Evolutionary conservation across 2,329 filamentous ascomycete genomes (phyloP).

Genomic region (Pseudogymnoascus sp.): DNA sequence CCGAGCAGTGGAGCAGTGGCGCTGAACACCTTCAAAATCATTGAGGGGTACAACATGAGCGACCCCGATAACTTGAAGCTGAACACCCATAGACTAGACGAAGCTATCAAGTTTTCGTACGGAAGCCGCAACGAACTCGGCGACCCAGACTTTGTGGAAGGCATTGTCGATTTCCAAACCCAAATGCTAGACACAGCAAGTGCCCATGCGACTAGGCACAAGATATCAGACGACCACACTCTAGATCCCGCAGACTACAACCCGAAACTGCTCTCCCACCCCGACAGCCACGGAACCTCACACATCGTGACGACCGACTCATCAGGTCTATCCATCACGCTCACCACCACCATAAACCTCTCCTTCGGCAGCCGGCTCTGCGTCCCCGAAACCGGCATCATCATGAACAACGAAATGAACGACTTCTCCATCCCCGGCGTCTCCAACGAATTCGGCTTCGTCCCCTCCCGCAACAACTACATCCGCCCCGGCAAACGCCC

Average conservation of each 20-base stretch:
- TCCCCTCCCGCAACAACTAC: constrained; percentile 73
- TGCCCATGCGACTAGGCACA: constrained; percentile 52
- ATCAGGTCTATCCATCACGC: constrained; percentile 67
- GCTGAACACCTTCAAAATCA: constrained; percentile 62
- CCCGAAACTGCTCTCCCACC: constrained; percentile 56
- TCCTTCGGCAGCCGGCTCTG: constrained; percentile 76
- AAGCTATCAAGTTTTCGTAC: constrained; percentile 87
- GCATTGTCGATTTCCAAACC: constrained; percentile 56
- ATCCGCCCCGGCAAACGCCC: constrained; percentile 76
- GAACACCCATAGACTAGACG: constrained; percentile 74
- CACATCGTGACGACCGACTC: constrained; percentile 67
- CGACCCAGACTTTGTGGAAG: constrained; percentile 68
- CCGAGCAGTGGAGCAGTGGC: constrained; percentile 74
- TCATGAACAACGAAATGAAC: constrained; percentile 56
- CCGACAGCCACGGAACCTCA: constrained; percentile 67
- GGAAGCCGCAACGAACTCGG: constrained; percentile 71
- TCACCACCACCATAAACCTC: constrained; percentile 84
- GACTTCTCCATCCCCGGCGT: constrained; percentile 81
- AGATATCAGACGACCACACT: constrained; percentile 67
- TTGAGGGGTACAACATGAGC: constrained; percentile 67
- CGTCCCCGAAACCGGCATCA: constrained; percentile 59
- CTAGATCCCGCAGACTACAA: constrained; percentile 70
- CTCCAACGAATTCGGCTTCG: constrained; percentile 78
- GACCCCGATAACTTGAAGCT: constrained; percentile 48
- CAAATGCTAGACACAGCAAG: constrained; percentile 58